These are phyloP conservation scores for Funneliformis mosseae DNA, from an alignment of 192 early-diverging fungal species.

Conservation along the genomic window DNA sequence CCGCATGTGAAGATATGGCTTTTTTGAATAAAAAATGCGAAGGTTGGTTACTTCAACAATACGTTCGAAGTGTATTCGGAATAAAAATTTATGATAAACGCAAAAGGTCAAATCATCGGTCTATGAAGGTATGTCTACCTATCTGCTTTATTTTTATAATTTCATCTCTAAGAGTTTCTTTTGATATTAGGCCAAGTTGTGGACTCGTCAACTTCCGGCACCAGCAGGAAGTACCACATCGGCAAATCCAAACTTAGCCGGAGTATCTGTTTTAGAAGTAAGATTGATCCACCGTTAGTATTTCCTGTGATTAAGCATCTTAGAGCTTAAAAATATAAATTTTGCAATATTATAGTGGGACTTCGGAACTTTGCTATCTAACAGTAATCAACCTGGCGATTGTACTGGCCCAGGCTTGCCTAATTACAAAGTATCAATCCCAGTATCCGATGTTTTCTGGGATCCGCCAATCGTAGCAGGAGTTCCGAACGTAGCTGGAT, in stretches of 20 bases:
- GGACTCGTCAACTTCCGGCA: background rate
- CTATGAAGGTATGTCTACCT: constrained; percentile 12
- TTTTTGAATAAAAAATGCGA: constrained; percentile 10
- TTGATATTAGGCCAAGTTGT: constrained; percentile 31
- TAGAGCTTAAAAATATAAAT: constrained; percentile 4
- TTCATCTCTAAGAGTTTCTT: constrained; percentile 27
- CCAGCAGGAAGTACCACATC: background rate
- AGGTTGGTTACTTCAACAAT: constrained; percentile 13
- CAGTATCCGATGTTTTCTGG: constrained; percentile 4
- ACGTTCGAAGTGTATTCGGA: constrained; percentile 14
- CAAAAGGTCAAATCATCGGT: background rate
- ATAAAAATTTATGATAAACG: constrained; percentile 12
- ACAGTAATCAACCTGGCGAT: background rate
- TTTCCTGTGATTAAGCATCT: constrained; percentile 22
- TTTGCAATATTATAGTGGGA: constrained; percentile 27
- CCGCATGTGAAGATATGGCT: background rate
- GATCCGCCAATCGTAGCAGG: background rate
- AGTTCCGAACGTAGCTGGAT: background rate
- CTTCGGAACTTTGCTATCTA: constrained; percentile 15
- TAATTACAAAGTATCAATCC: background rate
- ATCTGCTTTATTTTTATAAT: constrained; percentile 11
- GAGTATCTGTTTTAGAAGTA: background rate
- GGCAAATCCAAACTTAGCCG: background rate
- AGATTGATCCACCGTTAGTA: constrained; percentile 25
- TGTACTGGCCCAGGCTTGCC: background rate